Evolutionary conservation across 2,329 filamentous ascomycete genomes (phyloP), one percentile per base, ranked within the genome.

Genomic region (Alternaria hordeiaustralica): DNA sequence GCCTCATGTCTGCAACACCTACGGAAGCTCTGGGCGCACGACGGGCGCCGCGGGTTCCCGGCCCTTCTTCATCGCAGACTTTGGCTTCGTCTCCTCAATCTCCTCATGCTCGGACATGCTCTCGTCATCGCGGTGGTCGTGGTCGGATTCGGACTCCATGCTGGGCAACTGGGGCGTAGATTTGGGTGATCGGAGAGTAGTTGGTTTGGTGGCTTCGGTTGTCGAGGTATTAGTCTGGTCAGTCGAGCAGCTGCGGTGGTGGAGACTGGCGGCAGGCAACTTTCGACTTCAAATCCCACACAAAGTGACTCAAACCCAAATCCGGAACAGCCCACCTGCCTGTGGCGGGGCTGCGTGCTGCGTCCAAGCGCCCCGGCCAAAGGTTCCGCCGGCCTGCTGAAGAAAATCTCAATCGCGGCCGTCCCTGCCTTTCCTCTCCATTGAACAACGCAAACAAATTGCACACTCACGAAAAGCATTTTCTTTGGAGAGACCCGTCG

Each of bases 51-150:
- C 83, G 53, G 84, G 82, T 55, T 84, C 82, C 70, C 89, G 87
- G 59, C 86, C 82, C 83, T 94, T 94, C 87, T 97, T 97, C 82
- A 98, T 84, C 25, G 93, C 90, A 49, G 94, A 92, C 87, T 97
- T 97, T 77, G 82, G 82, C 75, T 81, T 81, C 30, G 78, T 78
- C 64, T 84, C 83, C 89, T 88, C 87, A 68, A 90, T 87, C 70
- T 93, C 92, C 72, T 93, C 91, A 68, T 90, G 91, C 77, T 93
- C 90, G 74, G 93, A 87, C 80, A 92, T 87, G 71, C 77, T 78
- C 70, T 79, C 75, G 58, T 79, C 76, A 58, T 80, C 77, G 73
- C 78, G 78, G 71, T 79, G 76, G 55, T 79, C 77, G 66, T 78
- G 75, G 57, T 80, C 79, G 53, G 77, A 79, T 60, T 81, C 79